Conservation (phyloP, 257 asterid genomes). For the Craterostigma plantagineum region DNA sequence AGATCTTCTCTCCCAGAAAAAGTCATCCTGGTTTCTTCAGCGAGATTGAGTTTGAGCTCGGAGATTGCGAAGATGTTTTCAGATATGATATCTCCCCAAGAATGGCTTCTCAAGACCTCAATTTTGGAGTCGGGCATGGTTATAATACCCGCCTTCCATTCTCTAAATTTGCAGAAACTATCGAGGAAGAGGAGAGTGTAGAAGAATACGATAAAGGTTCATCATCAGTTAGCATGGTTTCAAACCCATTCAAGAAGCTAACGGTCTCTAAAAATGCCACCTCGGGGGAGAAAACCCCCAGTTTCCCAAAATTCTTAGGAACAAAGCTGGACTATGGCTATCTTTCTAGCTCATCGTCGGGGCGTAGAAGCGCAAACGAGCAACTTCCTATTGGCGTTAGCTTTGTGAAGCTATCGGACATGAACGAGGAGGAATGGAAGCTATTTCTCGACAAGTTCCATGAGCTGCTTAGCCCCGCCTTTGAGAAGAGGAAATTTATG, state of each 20-base stretch:
- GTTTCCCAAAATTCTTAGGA: conserved; percentile 29
- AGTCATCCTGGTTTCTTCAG: conserved; percentile 23
- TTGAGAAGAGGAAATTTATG: conserved; percentile 39
- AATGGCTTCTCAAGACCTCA: too few species aligned
- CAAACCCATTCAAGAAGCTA: conserved; percentile 30
- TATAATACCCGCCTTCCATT: conserved; percentile 44
- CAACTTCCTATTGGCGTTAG: conserved; percentile 66
- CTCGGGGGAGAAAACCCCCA: conserved; percentile 54
- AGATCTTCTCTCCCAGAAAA: conserved; percentile 21
- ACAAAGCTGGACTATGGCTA: conserved; percentile 23
- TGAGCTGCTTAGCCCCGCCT: conserved; percentile 63
- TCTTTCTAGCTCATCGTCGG: conserved; percentile 45
- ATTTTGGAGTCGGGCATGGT: too few species aligned
- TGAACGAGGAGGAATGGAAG: conserved; percentile 71
- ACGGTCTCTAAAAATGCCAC: conserved; percentile 32
- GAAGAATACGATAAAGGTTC: conserved; percentile 26
- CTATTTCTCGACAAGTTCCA: conserved; percentile 67
- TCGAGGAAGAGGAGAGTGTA: conserved; percentile 52
- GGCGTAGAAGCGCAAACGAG: conserved; percentile 83
- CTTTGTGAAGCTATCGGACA: conserved; percentile 81
- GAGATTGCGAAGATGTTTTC: conserved; percentile 57
- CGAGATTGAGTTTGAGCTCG: conserved; percentile 44
- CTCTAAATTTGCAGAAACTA: conserved; percentile 46
- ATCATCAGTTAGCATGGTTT: conserved; percentile 10
- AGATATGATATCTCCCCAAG: too few species aligned